A percentile compares a stretch with the other conserved stretches of the same genome.
These are phyloP conservation scores for Claviceps africana DNA, from an alignment of 2,329 filamentous ascomycete genomes.

Conservation along the genomic window DNA sequence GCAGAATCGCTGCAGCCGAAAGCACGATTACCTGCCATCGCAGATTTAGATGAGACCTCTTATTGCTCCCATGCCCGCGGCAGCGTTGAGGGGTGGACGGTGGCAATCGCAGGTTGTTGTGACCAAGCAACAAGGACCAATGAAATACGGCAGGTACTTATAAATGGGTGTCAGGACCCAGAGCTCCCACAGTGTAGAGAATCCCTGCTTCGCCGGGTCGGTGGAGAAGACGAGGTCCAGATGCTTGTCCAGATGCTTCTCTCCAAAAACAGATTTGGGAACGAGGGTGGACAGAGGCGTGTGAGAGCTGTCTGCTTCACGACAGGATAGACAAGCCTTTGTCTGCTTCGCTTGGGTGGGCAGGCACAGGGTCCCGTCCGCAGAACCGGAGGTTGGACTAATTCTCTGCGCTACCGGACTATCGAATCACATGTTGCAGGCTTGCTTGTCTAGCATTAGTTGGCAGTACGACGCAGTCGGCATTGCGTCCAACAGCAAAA, in stretches of 20 bases:
- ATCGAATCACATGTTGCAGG: slow-evolving; percentile 2
- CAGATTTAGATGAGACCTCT: neutral
- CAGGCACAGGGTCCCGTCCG: neutral
- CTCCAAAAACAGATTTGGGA: neutral
- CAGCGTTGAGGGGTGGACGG: neutral
- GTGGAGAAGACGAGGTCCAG: neutral
- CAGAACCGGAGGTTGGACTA: neutral
- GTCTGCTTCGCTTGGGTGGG: neutral
- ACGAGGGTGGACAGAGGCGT: neutral
- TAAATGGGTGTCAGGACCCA: slow-evolving; percentile 4
- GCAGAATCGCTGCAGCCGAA: neutral
- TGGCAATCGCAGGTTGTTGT: slow-evolving; percentile 5
- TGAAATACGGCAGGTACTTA: neutral
- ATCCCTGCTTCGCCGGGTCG: slow-evolving; percentile 3
- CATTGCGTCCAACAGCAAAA: neutral
- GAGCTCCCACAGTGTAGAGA: slow-evolving; percentile 2
- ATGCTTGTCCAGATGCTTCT: neutral
- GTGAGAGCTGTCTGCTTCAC: neutral
- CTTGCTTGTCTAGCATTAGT: neutral
- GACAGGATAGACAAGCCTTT: neutral
- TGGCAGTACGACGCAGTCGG: slow-evolving; percentile 2
- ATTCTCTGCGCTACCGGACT: neutral
- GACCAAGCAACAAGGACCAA: slow-evolving; percentile 3
- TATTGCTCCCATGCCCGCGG: neutral
- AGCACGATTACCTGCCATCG: neutral